phyloP scores from a whole-genome alignment of 768 basidiomycete species.

The Filobasidium floriforme region DNA sequence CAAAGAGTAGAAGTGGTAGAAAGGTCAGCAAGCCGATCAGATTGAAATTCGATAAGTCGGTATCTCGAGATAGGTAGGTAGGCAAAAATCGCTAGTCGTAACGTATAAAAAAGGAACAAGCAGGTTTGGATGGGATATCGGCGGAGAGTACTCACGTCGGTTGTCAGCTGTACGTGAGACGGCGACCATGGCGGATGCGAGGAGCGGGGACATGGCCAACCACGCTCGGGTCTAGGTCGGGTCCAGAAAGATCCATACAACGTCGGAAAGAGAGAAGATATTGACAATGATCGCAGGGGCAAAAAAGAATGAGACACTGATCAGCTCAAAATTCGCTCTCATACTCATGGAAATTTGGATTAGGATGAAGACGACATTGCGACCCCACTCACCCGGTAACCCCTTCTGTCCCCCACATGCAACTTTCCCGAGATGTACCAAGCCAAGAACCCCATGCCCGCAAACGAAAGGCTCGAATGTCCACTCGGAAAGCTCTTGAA shows the following conservation, averaged over 20 bases:
- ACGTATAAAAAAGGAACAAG: too few species aligned
- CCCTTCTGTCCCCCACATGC: constrained; percentile 75
- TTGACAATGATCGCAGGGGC: too few species aligned
- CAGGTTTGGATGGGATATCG: too few species aligned
- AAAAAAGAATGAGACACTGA: too few species aligned
- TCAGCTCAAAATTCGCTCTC: not conserved
- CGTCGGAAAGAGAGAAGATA: too few species aligned
- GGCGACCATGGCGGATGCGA: constrained; percentile 56
- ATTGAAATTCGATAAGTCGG: too few species aligned
- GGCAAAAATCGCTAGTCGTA: too few species aligned
- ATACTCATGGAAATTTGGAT: not conserved
- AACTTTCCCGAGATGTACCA: constrained; percentile 88
- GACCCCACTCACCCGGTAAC: constrained; percentile 49
- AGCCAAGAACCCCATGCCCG: constrained; percentile 79
- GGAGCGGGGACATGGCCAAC: constrained; percentile 68
- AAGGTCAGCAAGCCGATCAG: too few species aligned
- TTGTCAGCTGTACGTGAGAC: constrained; percentile 82
- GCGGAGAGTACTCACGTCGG: constrained; percentile 55
- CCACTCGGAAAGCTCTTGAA: constrained; percentile 90
- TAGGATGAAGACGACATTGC: not conserved
- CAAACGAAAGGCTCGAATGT: constrained; percentile 59
- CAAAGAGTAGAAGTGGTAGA: too few species aligned
- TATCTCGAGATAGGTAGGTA: too few species aligned
- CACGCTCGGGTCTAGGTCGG: constrained; percentile 52
- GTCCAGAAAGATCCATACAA: too few species aligned